phyloP scores from a whole-genome alignment of 2,329 filamentous ascomycete species.

The Scolecobasidium constrictum region DNA sequence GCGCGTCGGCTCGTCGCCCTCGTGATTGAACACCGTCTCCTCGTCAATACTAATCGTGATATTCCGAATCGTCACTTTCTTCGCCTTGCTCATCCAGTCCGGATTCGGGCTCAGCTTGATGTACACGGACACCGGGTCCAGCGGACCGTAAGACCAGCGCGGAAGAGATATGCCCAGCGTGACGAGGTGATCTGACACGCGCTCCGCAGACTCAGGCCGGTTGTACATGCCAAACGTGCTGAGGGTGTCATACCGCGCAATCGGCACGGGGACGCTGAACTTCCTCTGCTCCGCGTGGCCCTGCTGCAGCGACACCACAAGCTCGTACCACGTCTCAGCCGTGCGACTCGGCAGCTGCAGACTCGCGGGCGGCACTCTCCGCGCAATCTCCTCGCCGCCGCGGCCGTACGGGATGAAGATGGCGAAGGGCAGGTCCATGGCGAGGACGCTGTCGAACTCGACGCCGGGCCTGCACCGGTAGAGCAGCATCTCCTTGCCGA shows the following conservation, averaged over 20 bases:
- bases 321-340: conserved; percentile 94
- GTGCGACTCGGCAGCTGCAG: conserved; percentile 82
- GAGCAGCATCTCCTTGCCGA: conserved; percentile 89
- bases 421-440: conserved; percentile 95
- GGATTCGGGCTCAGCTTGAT: conserved; percentile 88
- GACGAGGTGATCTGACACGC: conserved; percentile 80
- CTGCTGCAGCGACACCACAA: conserved; percentile 92
- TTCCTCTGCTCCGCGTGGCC: conserved; percentile 79
- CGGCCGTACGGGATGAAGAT: conserved; percentile 94
- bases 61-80: conserved; percentile 84
- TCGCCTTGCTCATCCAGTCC: conserved; percentile 84
- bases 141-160: conserved; percentile 90
- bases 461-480: conserved; percentile 77
- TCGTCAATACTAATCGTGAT: conserved; percentile 93
- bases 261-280: conserved; percentile 80
- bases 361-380: conserved; percentile 84
- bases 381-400: conserved; percentile 78
- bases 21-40: conserved; percentile 97
- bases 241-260: conserved; percentile 88
- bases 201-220: conserved; percentile 77
- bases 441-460: conserved; percentile 78
- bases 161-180: conserved; percentile 86
- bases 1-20: conserved; percentile 86
- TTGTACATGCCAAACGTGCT: conserved; percentile 99
- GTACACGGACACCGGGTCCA: conserved; percentile 91